Evolutionary conservation across 345 rosid species (phyloP), one percentile per base, ranked within the genome.

Genomic region (Citrus australasica): DNA sequence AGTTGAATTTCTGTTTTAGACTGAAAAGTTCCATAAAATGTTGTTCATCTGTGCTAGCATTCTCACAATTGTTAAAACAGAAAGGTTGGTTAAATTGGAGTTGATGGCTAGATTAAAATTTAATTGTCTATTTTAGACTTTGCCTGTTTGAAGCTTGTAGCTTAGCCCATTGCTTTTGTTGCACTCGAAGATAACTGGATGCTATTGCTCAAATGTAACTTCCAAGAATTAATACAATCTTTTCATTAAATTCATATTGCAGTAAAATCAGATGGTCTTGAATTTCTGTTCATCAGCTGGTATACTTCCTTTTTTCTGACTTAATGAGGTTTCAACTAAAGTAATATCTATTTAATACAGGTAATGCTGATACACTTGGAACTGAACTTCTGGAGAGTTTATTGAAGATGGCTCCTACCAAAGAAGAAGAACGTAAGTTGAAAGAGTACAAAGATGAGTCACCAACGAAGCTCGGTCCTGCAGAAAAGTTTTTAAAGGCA

Each of bases 321-420:
- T 63, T 76, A 22, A 25, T 59, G 37, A 72, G 56, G 7, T 8
- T 42, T 80, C 60, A 51, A 78, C 77, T 81, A 27, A 85, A 80
- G 58, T 25, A 46, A 59, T 63, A 67, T 73, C 56, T 78, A 24
- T 69, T 69, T 74, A 40, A n/a, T 79, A 69, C 90, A 97, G 99
- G 99, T 42, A 94, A 91, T 82, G 90, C 89, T 4, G 98, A 97
- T 69, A 84, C 92, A 30, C 98, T 97, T 70, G 99, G 98, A 62
- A 83, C 98, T 48, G 98, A 96, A 83, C 97, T 96, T 88, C 97
- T 96, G 51, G 99, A 96, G 84, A 91, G 92, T 86, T 86, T 96
- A 80, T 76, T 89, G 59, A 96, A 90, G 88, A 94, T 96, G 99
- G 97, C 98, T 13, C 98, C 98, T 0, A 88, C 89, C 37, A 96